These are phyloP conservation scores for Fusarium sororula DNA, from an alignment of 2,329 filamentous ascomycete species.

Conservation along the genomic window DNA sequence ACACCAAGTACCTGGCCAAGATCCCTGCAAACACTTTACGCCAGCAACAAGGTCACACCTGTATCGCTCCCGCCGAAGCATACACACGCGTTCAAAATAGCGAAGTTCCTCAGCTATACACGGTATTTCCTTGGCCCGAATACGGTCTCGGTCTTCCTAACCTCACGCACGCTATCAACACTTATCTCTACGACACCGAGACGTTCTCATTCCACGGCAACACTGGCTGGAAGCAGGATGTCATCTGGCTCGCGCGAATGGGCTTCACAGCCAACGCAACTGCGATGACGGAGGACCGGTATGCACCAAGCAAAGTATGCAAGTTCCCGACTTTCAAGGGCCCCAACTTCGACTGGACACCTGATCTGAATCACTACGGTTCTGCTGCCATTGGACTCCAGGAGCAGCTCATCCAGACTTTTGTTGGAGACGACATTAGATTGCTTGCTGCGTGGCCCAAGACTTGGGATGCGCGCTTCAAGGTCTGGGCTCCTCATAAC, in stretches of 20 bases:
- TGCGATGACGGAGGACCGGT: not conserved
- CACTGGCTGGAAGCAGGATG: constrained; percentile 10
- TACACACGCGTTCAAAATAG: constrained; percentile 12
- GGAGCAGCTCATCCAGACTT: constrained; percentile 11
- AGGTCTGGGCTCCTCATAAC: not conserved
- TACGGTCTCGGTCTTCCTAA: constrained; percentile 3
- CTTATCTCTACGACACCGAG: not conserved
- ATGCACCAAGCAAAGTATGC: not conserved
- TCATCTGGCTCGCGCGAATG: constrained; percentile 10
- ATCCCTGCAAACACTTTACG: not conserved
- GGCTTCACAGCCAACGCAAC: not conserved
- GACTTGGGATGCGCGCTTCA: not conserved
- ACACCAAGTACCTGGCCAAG: not conserved
- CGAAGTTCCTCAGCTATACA: constrained; percentile 1
- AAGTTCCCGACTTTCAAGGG: constrained; percentile 11
- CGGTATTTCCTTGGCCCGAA: not conserved
- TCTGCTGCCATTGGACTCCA: constrained; percentile 7
- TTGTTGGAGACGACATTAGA: not conserved
- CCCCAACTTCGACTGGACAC: constrained; percentile 3
- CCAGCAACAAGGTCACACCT: constrained; percentile 1
- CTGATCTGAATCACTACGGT: not conserved
- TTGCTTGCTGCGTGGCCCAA: constrained; percentile 7
- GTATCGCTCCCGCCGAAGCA: not conserved
- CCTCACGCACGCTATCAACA: constrained; percentile 3
- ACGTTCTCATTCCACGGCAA: not conserved